phyloP scores from a whole-genome alignment of 228 moss, liverwort and hornwort genomes.

The Sphagnum fallax region DNA sequence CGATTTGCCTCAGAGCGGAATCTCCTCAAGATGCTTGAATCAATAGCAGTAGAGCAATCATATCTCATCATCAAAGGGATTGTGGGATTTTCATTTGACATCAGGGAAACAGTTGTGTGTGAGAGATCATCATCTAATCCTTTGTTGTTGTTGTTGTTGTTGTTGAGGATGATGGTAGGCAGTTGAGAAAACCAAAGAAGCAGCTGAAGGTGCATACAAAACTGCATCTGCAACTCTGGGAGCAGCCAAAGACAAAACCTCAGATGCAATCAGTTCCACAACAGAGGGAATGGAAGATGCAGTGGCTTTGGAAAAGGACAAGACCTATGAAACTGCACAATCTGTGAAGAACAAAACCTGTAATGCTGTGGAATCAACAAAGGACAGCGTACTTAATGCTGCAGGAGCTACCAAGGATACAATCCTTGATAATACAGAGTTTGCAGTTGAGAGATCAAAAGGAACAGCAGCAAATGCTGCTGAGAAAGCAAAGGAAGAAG shows the following conservation, averaged over 20 bases:
- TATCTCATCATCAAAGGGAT: too few species aligned
- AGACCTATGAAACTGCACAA: not conserved
- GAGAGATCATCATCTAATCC: too few species aligned
- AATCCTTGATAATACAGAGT: constrained; percentile 18
- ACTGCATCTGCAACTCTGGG: constrained; percentile 28
- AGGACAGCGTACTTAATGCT: not conserved
- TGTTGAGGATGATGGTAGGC: too few species aligned
- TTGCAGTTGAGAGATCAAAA: constrained; percentile 38
- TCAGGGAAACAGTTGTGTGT: too few species aligned
- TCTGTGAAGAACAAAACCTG: not conserved
- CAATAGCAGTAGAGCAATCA: too few species aligned
- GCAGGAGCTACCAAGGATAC: constrained; percentile 14
- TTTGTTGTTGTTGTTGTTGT: too few species aligned
- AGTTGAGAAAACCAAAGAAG: constrained; percentile 17
- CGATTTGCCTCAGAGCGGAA: too few species aligned
- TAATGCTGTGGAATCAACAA: not conserved
- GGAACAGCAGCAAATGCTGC: constrained; percentile 36
- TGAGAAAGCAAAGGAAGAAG: constrained; percentile 3
- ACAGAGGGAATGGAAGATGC: not conserved
- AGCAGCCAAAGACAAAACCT: constrained; percentile 19
- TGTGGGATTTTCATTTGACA: too few species aligned
- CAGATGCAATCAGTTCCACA: constrained; percentile 15
- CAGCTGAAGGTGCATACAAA: constrained; percentile 21
- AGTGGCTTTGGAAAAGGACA: constrained; percentile 14
- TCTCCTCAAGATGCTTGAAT: too few species aligned